A percentile compares a stretch with the other conserved stretches of the same genome.
These are phyloP conservation scores for Tolypocladium paradoxum DNA, from an alignment of 2,329 filamentous ascomycete species.

Conservation along the genomic window DNA sequence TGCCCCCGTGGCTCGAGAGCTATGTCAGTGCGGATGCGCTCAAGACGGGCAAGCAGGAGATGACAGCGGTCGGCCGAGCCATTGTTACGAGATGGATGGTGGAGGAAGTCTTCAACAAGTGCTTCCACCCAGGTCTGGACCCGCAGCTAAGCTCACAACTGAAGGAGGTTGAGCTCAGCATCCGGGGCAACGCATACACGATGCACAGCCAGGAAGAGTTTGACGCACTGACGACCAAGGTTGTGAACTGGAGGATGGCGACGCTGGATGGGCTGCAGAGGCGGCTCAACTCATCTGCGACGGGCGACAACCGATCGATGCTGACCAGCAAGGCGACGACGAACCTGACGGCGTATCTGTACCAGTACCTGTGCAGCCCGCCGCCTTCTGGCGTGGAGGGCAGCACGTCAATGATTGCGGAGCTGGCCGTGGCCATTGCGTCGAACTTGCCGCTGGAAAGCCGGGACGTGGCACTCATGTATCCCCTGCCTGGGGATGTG, in stretches of 20 bases:
- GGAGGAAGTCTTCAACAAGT: conserved; percentile 81
- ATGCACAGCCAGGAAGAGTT: conserved; percentile 75
- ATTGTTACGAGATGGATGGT: conserved; percentile 84
- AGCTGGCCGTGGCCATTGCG: conserved; percentile 77
- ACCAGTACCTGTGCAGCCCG: conserved; percentile 65
- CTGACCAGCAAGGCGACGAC: conserved; percentile 62
- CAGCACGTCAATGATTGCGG: conserved; percentile 83
- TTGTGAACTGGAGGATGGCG: conserved; percentile 86
- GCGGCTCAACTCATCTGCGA: conserved; percentile 53
- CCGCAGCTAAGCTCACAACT: conserved; percentile 63
- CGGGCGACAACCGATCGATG: conserved; percentile 52
- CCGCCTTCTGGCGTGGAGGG: conserved; percentile 75
- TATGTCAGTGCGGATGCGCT: conserved; percentile 80
- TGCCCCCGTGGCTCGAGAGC: conserved; percentile 70
- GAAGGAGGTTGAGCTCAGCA: conserved; percentile 79
- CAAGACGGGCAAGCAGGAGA: conserved; percentile 85
- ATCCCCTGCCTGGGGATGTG: conserved; percentile 65
- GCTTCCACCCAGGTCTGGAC: conserved; percentile 86
- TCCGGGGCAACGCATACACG: conserved; percentile 65
- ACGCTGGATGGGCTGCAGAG: conserved; percentile 84
- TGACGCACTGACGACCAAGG: conserved; percentile 75
- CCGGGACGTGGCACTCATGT: conserved; percentile 78
- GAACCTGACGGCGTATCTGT: conserved; percentile 58
- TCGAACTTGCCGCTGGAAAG: conserved; percentile 83
- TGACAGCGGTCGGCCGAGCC: conserved; percentile 89